These are phyloP conservation scores for Oenanthe javanica DNA, from an alignment of 140 eudicot species.

Conservation along the genomic window DNA sequence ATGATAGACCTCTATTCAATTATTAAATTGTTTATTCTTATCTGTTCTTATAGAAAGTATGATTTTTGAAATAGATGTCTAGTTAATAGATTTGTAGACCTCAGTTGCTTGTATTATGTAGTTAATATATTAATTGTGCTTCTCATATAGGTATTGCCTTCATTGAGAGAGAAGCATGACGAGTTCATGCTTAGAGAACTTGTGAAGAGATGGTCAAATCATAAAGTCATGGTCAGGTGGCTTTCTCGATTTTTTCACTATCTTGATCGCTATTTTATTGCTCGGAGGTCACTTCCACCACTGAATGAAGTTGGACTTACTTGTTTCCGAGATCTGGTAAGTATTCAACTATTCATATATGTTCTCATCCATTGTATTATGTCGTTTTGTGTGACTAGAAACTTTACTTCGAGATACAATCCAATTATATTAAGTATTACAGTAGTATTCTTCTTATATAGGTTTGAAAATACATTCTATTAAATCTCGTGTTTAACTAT, in stretches of 20 bases:
- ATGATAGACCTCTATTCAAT: too few relatives aligned
- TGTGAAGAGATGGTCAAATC: slow-evolving; percentile 80
- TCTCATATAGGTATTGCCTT: slow-evolving; percentile 57
- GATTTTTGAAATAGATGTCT: too few relatives aligned
- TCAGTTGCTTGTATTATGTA: not conserved
- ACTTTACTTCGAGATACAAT: too few relatives aligned
- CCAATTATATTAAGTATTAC: too few relatives aligned
- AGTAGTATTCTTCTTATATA: too few relatives aligned
- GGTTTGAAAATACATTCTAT: too few relatives aligned
- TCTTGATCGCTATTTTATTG: slow-evolving; percentile 82
- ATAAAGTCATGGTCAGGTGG: slow-evolving; percentile 74
- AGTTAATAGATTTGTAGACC: not conserved
- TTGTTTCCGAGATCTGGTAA: slow-evolving; percentile 89
- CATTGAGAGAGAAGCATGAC: slow-evolving; percentile 75
- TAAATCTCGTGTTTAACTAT: too few relatives aligned
- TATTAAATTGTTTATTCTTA: too few relatives aligned
- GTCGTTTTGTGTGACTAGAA: too few relatives aligned
- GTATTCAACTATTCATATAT: not conserved
- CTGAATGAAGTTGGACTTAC: slow-evolving; percentile 80
- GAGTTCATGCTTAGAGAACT: slow-evolving; percentile 91
- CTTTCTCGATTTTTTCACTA: slow-evolving; percentile 23
- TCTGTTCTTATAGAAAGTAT: too few relatives aligned
- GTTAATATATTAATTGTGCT: not conserved
- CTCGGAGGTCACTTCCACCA: slow-evolving; percentile 28
- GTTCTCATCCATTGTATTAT: too few relatives aligned